Evolutionary conservation across 805 yeast species (phyloP).

Genomic region (Yamadazyma sp.): DNA sequence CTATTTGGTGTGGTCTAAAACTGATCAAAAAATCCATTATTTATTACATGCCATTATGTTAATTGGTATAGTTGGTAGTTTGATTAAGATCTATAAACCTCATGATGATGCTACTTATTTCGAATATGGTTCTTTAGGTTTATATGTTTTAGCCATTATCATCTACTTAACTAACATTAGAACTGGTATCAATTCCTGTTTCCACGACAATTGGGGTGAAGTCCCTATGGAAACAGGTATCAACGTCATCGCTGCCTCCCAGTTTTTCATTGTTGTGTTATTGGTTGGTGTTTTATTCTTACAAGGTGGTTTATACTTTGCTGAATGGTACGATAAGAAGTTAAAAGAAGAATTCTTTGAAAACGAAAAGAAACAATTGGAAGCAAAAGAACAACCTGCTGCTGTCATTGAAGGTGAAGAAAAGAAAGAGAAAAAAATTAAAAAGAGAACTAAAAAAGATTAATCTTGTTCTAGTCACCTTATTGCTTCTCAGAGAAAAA

Average conservation of each 20-base stretch:
- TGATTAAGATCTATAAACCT: slow-evolving; percentile 85
- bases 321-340: slow-evolving; percentile 55
- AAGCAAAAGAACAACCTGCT: slow-evolving; percentile 9
- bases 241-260: slow-evolving; percentile 88
- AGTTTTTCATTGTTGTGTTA: slow-evolving; percentile 67
- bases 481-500: too few species aligned
- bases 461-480: too few species aligned
- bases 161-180: slow-evolving; percentile 84
- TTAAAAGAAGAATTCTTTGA: slow-evolving; percentile 30
- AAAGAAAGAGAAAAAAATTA: slow-evolving; percentile 11
- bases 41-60: slow-evolving; percentile 58
- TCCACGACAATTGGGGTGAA: slow-evolving; percentile 87
- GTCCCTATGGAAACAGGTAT: slow-evolving; percentile 83
- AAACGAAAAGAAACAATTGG: slow-evolving; percentile 15
- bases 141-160: slow-evolving; percentile 68
- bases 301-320: slow-evolving; percentile 89
- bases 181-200: slow-evolving; percentile 69
- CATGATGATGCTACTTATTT: slow-evolving; percentile 77
- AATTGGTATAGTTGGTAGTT: slow-evolving; percentile 69
- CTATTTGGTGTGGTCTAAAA: slow-evolving; percentile 68
- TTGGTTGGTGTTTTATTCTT: slow-evolving; percentile 77
- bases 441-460: slow-evolving; percentile 6
- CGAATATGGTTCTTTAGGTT: slow-evolving; percentile 83
- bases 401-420: slow-evolving; percentile 10
- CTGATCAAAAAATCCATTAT: slow-evolving; percentile 58